Conservation (phyloP, 352 stramenopile genomes). For the Globisporangium orthogonon region DNA sequence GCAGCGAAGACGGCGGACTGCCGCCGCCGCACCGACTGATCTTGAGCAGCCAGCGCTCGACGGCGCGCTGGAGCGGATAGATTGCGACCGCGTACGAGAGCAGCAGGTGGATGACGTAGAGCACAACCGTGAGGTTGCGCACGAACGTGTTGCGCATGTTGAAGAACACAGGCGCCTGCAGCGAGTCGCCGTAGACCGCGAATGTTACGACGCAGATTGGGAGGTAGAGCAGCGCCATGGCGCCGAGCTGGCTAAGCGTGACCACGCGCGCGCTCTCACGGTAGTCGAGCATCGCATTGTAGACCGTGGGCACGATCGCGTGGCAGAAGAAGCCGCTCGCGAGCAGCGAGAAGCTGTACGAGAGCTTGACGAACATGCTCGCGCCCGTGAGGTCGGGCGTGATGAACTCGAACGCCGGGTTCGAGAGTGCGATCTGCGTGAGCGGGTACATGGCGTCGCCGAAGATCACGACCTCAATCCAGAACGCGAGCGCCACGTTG, state of each 20-base stretch:
- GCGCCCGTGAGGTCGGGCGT: constrained; percentile 52
- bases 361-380: constrained; percentile 49
- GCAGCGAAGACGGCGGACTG: neutral
- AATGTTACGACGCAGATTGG: constrained; percentile 75
- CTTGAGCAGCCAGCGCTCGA: constrained; percentile 48
- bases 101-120: constrained; percentile 72
- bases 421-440: constrained; percentile 59
- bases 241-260: constrained; percentile 36
- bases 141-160: constrained; percentile 77
- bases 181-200: constrained; percentile 66
- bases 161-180: constrained; percentile 75
- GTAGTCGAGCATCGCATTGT: constrained; percentile 64
- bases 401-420: constrained; percentile 58
- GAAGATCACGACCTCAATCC: constrained; percentile 78
- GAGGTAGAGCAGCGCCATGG: constrained; percentile 53
- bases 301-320: constrained; percentile 67
- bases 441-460: constrained; percentile 80
- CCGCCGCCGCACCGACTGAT: constrained; percentile 11
- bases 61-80: constrained; percentile 57
- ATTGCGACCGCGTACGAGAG: constrained; percentile 66
- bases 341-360: constrained; percentile 68
- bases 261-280: constrained; percentile 46
- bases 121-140: constrained; percentile 60
- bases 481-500: constrained; percentile 75
- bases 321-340: constrained; percentile 64